These are phyloP conservation scores for Psidium guajava DNA, from an alignment of 345 rosid species.

Conservation along the genomic window DNA sequence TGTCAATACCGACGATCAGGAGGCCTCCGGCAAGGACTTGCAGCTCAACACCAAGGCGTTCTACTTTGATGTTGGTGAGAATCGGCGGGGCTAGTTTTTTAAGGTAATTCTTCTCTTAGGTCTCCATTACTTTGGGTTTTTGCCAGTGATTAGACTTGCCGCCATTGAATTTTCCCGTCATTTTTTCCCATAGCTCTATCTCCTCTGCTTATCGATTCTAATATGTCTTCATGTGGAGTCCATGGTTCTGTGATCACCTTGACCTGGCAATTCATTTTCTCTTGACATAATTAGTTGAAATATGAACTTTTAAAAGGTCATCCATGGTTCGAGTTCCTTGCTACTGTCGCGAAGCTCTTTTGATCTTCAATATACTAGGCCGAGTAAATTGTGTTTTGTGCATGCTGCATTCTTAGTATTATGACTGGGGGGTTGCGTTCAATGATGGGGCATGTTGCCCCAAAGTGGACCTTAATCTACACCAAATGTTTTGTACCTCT, in stretches of 20 bases:
- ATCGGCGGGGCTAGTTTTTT: conserved; percentile 86
- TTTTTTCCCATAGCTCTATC: not conserved
- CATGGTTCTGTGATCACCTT: no score
- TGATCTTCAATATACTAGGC: not conserved
- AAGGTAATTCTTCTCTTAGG: conserved; percentile 32
- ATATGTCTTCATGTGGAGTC: no score
- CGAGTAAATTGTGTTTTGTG: no score
- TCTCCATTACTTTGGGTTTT: not conserved
- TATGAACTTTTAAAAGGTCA: not conserved
- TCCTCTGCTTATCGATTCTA: not conserved
- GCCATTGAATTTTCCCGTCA: not conserved
- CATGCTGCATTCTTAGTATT: no score
- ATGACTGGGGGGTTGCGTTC: no score
- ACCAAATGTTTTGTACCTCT: not conserved
- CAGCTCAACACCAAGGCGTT: conserved; percentile 97
- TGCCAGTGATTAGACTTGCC: not conserved
- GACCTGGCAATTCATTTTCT: no score
- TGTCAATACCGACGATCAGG: no score
- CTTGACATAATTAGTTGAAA: no score
- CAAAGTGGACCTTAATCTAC: not conserved
- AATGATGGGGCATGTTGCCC: no score
- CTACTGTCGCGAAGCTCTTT: not conserved
- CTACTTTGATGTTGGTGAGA: conserved; percentile 95
- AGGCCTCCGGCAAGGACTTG: conserved; percentile 84
- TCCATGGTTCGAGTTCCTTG: not conserved